phyloP scores from a whole-genome alignment of 2,329 filamentous ascomycete genomes.

The Pseudogymnoascus destructans region DNA sequence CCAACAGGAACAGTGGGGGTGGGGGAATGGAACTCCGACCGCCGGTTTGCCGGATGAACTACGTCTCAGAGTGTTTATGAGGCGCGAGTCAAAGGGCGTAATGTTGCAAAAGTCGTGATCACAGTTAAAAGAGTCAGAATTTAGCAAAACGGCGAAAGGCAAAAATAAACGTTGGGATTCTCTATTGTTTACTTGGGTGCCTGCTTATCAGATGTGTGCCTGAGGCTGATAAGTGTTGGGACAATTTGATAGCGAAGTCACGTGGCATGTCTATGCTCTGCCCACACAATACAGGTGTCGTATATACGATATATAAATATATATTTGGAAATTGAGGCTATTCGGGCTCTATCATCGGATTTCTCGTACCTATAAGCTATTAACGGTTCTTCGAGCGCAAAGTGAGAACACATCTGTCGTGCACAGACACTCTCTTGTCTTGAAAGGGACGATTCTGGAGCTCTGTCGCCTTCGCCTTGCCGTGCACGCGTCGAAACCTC shows the following conservation, averaged over 20 bases:
- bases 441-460: constrained; percentile 1
- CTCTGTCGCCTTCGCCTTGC: constrained; percentile 6
- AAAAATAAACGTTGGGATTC: constrained; percentile 3
- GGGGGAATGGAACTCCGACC: constrained; percentile 6
- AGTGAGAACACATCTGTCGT: constrained; percentile 7
- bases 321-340: constrained; percentile 1
- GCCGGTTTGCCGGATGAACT: constrained; percentile 3
- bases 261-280: neutral
- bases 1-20: constrained; percentile 8
- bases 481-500: constrained; percentile 6
- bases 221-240: neutral
- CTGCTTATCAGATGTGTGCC: constrained; percentile 7
- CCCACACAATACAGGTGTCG: constrained; percentile 5
- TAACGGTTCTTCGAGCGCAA: neutral
- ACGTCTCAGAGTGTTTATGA: neutral
- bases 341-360: constrained; percentile 3
- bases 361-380: neutral
- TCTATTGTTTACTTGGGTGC: constrained; percentile 5
- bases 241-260: constrained; percentile 1
- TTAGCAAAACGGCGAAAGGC: neutral
- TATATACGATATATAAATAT: neutral
- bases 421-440: constrained; percentile 2
- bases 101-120: neutral
- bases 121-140: neutral
- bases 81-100: neutral